Base-by-base conservation (phyloP, 495 filamentous ascomycete species). In the Lophiostoma macrostomum region DNA sequence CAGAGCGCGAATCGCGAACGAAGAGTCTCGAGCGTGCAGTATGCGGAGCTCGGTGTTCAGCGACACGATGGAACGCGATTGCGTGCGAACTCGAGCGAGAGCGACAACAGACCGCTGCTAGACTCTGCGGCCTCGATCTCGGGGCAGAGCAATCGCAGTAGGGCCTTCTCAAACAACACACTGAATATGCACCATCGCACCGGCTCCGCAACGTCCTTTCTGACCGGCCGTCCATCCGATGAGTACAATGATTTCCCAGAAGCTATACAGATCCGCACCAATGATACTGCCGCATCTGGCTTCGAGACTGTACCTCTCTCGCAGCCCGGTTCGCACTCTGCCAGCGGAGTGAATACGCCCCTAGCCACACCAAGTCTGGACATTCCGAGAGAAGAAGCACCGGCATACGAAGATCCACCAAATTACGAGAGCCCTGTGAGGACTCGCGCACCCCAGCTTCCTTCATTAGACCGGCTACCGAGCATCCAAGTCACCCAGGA, bases 31-130 rank as follows among this genome's bases (percentile, higher is more conserved):
- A 86, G 81, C 51, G 93, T 96, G 12, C 83, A 80, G 50, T 98
- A 98, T 64, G 89, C 82, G 4, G 85, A 88, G 8, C 67, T 97
- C 10, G 93, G 93, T 25, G 79, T 94, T 40, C 90, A 88, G 7
- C 76, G 90, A 38, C 90, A 91, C 56, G 93, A 97, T 64, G 93
- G 93, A 16, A 88, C 87, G 0, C 80, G 93, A 12, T 69, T 98
- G 46, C 82, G 93, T 32, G 88, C 88, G 14, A 85, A 84, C 58
- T 91, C 87, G 39, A 75, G 75, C 19, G 89, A 91, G 53, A 88
- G 85, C 30, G 87, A 95, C 25, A 39, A 80, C 12, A 71, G 81
- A 12, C 88, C 88, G 2, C 75, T 95, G 2, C 74, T 95, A 4
- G 81, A 80, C 18, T 81, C 86, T 52, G 81, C 86, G 7, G 83